Base-by-base conservation (phyloP, 805 yeast species). In the Starmerella sirachaensis region DNA sequence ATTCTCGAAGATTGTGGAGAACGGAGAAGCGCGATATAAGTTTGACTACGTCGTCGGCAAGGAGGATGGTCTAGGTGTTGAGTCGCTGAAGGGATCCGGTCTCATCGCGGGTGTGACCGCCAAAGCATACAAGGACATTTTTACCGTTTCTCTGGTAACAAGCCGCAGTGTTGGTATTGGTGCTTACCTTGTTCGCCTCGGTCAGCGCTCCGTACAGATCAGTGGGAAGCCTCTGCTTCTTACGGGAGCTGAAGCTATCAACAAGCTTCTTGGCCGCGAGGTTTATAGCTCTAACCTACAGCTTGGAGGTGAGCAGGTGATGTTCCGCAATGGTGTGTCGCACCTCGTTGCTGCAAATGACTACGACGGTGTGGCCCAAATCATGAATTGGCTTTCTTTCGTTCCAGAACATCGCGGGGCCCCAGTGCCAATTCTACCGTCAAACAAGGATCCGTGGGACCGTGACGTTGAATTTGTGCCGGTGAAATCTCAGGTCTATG, bases 131-230 rank as follows among this genome's bases (percentile, higher is more conserved):
- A 81, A 82, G 60, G 99, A 91, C 58, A 91, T 91, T 46, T 91
- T 91, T 69, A 91, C 99, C 16, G 75, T 86, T 42, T 88, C 98
- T n/a, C 70, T 91, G 60, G 98, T 91, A 39, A 91, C 98, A n/a
- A 86, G 97, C 68, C 78, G 99, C 71, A 86, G 97, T 36, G 99
- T 91, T 55, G 99, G 99, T 78, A 91, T 91, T 61, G 99, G 99
- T 69, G 99, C 99, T 31, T 91, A 91, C 59, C 70, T 91, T 59
- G 98, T 91, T 29, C 80, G 99, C 64, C 72, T 91, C 50, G 99
- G 99, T 56, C 97, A 91, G 70, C 80, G 99, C 70, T 93, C 97
- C 29, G 86, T 91, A 54, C 99, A 91, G 67, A 81, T 91, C 53
- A 96, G 91, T 62, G 98, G 98, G 29, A 97, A 91, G 65, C 98